Conservation (phyloP, 768 basidiomycete genomes). For the Podaxis sp. region DNA sequence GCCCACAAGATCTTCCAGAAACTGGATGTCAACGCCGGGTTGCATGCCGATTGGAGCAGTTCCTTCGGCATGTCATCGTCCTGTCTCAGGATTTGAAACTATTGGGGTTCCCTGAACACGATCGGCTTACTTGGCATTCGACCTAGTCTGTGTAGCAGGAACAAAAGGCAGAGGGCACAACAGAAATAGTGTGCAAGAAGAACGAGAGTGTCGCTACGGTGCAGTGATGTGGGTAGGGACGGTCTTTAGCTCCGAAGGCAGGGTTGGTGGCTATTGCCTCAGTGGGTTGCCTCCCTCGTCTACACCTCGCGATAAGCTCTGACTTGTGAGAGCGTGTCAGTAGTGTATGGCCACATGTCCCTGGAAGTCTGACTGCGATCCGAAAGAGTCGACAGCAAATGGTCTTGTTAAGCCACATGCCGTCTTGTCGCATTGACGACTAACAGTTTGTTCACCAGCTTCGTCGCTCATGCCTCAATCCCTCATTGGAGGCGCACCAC, state of each 20-base stretch:
- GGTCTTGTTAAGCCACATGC: too few species aligned
- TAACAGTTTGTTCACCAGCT: too few species aligned
- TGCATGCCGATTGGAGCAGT: conserved; percentile 74
- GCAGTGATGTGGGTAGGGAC: too few species aligned
- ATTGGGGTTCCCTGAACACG: conserved; percentile 3
- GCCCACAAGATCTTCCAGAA: conserved; percentile 78
- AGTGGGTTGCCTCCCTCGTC: conserved; percentile 30
- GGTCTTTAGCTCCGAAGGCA: too few species aligned
- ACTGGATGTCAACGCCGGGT: conserved; percentile 72
- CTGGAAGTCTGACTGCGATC: conserved; percentile 72
- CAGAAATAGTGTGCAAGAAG: conserved; percentile 20
- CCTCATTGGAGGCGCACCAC: too few species aligned
- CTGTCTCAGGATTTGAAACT: neutral
- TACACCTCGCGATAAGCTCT: neutral
- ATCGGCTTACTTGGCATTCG: conserved; percentile 59
- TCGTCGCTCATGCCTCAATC: too few species aligned
- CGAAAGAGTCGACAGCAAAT: conserved; percentile 81
- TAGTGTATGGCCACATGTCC: conserved; percentile 63
- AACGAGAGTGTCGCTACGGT: conserved; percentile 36
- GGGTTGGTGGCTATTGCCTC: conserved; percentile 51
- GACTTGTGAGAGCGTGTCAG: conserved; percentile 34
- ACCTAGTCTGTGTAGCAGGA: conserved; percentile 75
- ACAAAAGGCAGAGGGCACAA: conserved; percentile 58
- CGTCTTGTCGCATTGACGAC: too few species aligned
- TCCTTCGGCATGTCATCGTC: conserved; percentile 19